Conservation (phyloP, 108 stramenopile genomes). For the Discostella stelligeroides region DNA sequence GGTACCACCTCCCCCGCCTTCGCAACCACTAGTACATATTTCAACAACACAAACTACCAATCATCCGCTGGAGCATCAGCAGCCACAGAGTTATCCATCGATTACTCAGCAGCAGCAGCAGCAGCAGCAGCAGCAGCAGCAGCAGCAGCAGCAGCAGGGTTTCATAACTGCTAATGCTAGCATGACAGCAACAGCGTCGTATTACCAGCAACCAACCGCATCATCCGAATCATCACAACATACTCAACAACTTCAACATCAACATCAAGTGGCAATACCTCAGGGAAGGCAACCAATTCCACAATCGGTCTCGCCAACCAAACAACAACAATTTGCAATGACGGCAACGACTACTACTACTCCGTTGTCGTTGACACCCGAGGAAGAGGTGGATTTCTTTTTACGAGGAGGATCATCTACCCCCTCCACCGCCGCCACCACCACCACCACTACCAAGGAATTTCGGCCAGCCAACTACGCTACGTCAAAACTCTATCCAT, state of each 20-base stretch:
- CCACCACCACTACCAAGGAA: no score
- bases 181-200: no score
- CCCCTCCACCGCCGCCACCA: slow-evolving; percentile 9
- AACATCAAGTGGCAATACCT: neutral
- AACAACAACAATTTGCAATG: slow-evolving; percentile 7
- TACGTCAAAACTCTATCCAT: slow-evolving; percentile 16
- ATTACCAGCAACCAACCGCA: neutral
- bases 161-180: neutral
- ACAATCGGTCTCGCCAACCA: slow-evolving; percentile 1
- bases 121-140: neutral
- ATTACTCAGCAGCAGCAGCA: neutral
- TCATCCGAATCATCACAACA: slow-evolving; percentile 1
- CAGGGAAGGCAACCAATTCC: neutral
- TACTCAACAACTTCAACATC: slow-evolving; percentile 2
- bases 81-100: neutral
- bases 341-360: slow-evolving; percentile 4
- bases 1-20: neutral
- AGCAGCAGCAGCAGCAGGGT: slow-evolving; percentile 1
- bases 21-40: neutral
- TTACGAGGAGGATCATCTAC: slow-evolving; percentile 2
- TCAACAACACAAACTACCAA: neutral
- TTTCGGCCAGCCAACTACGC: no score
- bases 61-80: neutral
- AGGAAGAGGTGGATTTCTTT: slow-evolving; percentile 38
- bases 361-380: slow-evolving; percentile 33